phyloP scores from a whole-genome alignment of 176 grass and related monocot species.

The Triticum turgidum region DNA sequence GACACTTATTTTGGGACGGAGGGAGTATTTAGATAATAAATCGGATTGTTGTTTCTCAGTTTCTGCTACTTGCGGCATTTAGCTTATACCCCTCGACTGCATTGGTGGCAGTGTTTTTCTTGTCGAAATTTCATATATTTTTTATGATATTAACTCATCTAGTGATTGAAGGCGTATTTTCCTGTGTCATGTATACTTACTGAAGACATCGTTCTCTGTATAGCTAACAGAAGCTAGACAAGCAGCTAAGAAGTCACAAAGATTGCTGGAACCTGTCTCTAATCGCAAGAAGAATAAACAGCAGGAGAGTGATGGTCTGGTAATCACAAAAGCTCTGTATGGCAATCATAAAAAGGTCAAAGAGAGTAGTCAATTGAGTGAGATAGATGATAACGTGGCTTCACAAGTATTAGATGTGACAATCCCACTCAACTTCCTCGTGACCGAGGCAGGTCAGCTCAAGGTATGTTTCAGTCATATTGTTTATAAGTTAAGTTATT shows the following conservation, averaged over 20 bases:
- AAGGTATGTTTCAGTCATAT: conserved; percentile 60
- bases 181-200: not conserved
- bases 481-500: conserved; percentile 10
- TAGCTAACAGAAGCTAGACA: conserved; percentile 81
- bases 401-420: conserved; percentile 93
- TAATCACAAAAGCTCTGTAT: conserved; percentile 86
- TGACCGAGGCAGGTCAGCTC: conserved; percentile 81
- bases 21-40: not conserved
- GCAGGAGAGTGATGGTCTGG: conserved; percentile 70
- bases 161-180: conserved; percentile 23
- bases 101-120: not conserved
- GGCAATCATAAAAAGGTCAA: conserved; percentile 50
- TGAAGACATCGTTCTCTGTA: conserved; percentile 26
- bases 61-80: not conserved
- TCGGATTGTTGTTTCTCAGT: conserved; percentile 1
- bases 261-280: conserved; percentile 79
- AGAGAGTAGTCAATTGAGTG: conserved; percentile 44
- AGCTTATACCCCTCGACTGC: conserved; percentile 8
- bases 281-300: conserved; percentile 87
- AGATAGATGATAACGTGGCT: conserved; percentile 60
- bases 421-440: conserved; percentile 81
- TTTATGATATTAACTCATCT: not conserved
- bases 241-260: conserved; percentile 77
- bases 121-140: conserved; percentile 12
- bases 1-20: too few species aligned